These are phyloP conservation scores for Salvia hispanica DNA, from an alignment of 257 asterid species.

Conservation along the genomic window DNA sequence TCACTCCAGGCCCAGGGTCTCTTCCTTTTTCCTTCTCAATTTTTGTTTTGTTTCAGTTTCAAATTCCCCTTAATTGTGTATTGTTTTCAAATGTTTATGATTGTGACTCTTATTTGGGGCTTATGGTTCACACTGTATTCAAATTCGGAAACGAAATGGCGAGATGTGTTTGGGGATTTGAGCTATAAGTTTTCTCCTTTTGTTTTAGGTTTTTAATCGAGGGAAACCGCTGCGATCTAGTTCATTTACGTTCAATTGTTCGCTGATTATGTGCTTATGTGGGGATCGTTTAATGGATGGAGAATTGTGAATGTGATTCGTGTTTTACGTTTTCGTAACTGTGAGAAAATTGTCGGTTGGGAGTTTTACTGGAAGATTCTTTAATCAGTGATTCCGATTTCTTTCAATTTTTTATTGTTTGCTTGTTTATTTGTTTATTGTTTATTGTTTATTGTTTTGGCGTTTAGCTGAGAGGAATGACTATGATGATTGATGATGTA, in stretches of 20 bases:
- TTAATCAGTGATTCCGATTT: not conserved
- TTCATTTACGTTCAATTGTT: not conserved
- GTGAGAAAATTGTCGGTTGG: slow-evolving; percentile 14
- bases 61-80: not conserved
- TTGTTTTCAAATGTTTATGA: not conserved
- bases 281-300: not conserved
- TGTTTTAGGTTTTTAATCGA: slow-evolving; percentile 1
- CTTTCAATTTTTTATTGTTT: not conserved
- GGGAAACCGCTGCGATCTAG: slow-evolving; percentile 5
- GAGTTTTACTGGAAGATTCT: not conserved
- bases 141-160: not conserved
- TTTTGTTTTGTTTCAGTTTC: not conserved
- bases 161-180: not conserved
- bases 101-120: not conserved
- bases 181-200: not conserved
- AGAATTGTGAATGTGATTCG: slow-evolving; percentile 19
- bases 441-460: not conserved
- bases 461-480: not conserved
- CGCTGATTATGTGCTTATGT: not conserved
- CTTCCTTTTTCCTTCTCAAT: not conserved
- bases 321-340: slow-evolving; percentile 1
- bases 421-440: not conserved
- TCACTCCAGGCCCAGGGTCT: slow-evolving; percentile 53
- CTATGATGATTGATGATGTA: not conserved
- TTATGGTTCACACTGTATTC: not conserved